Evolutionary conservation across 345 rosid species (phyloP), one percentile per base, ranked within the genome.

Genomic region (Firmiana major): DNA sequence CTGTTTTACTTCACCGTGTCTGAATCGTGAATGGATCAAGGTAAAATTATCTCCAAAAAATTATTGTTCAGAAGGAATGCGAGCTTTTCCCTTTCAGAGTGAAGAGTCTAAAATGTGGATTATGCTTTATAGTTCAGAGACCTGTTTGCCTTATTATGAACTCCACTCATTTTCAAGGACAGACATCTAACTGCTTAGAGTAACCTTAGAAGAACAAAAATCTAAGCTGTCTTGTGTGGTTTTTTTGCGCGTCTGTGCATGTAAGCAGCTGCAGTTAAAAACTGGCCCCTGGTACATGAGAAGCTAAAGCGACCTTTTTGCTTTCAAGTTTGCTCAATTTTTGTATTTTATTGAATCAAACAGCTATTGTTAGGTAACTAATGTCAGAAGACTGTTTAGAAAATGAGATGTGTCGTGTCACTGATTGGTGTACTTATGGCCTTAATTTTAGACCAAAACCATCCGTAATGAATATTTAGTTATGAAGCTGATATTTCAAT

Each of bases 21-120:
- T 57, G 76, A 36, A 73, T 53, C 13, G 49, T 55, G 28, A 72
- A 21, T 72, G 63, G 63, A 53, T 55, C 31, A 72, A 72, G 63
- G 16, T 36, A 34, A 31, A 34, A 19, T 34, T 53, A 12, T 34
- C 19, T 54, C 48, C 9, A 9, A 53, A 43, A 69, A 69, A 48
- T 16, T 28, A 70, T 70, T 70, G 24, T 70, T 26, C 49, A 26
- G 15, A 70, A 3, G 59, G 59, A 26, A 49, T 49, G 42, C 8
- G 43, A 70, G 59, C 59, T 28, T 70, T 70, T 36, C 16, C 34
- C 26, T 54, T 70, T 28, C 28, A 53, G 31, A 28, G 62, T 19
- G 46, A 51, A 51, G 28, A 26, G 59, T 58, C 9, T 24, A 34
- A 34, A 11, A 15, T 0, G 19, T 51, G 45, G 45, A 5, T 51